phyloP scores from a whole-genome alignment of 257 asterid genomes.

The Solanum appendiculatum region DNA sequence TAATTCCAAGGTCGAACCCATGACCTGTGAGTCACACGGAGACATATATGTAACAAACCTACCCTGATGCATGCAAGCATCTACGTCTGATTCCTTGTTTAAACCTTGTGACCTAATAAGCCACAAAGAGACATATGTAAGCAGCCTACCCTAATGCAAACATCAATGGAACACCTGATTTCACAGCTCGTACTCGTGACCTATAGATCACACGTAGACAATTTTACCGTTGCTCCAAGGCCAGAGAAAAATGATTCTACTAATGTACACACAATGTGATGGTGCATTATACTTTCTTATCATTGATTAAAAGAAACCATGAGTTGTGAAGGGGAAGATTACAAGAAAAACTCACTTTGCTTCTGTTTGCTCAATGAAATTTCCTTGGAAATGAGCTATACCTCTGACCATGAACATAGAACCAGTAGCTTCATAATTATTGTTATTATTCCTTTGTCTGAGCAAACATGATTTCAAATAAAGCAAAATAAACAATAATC shows the following conservation, averaged over 20 bases:
- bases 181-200: not conserved
- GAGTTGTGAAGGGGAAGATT: not conserved
- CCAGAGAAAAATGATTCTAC: not conserved
- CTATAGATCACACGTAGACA: not conserved
- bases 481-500: not conserved
- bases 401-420: too few relatives aligned
- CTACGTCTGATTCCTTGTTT: not conserved
- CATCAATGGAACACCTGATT: not conserved
- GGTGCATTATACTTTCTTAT: not conserved
- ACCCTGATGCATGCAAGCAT: not conserved
- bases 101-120: not conserved
- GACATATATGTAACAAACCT: not conserved
- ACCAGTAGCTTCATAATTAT: too few relatives aligned
- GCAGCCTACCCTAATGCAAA: not conserved
- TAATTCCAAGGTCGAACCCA: not conserved
- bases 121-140: not conserved
- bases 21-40: not conserved
- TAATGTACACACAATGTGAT: not conserved
- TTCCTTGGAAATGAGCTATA: not conserved
- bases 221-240: not conserved
- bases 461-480: not conserved
- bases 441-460: not conserved
- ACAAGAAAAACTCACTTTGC: not conserved
- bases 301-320: too few relatives aligned
- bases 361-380: not conserved